A percentile compares a stretch with the other conserved stretches of the same genome.
Evolutionary conservation across 2,329 filamentous ascomycete genomes (phyloP).

Genomic region (Exophiala lecanii-corni): DNA sequence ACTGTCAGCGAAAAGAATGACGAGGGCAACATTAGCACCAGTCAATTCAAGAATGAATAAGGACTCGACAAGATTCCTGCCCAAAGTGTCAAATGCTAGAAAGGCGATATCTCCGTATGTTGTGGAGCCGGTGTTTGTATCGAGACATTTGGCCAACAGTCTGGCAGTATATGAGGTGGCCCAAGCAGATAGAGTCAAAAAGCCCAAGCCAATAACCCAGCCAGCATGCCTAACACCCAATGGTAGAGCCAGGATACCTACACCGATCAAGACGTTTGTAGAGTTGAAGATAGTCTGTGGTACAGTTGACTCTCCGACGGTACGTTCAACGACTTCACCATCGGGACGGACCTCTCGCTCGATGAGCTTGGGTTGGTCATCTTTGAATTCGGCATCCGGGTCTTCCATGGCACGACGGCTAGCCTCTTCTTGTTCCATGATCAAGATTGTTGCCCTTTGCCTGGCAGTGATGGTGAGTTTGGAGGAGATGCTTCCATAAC

Average conservation of each 20-base stretch:
- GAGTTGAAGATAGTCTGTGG: slow-evolving; percentile 96
- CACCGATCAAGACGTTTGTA: slow-evolving; percentile 85
- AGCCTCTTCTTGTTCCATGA: slow-evolving; percentile 48
- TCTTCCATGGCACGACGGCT: slow-evolving; percentile 35
- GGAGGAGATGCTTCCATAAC: slow-evolving; percentile 56
- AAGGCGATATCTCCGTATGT: slow-evolving; percentile 94
- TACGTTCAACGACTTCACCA: slow-evolving; percentile 74
- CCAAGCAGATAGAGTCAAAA: slow-evolving; percentile 67
- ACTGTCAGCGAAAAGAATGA: slow-evolving; percentile 91
- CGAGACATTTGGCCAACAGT: slow-evolving; percentile 80
- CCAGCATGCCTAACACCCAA: slow-evolving; percentile 82
- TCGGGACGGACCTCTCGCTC: slow-evolving; percentile 24
- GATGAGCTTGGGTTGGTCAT: slow-evolving; percentile 15
- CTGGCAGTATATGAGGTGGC: slow-evolving; percentile 83
- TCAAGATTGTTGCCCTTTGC: slow-evolving; percentile 50
- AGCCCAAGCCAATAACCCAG: slow-evolving; percentile 75
- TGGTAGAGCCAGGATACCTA: slow-evolving; percentile 83
- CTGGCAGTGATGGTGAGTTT: slow-evolving; percentile 54
- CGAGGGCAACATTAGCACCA: slow-evolving; percentile 80
- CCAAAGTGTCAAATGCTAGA: slow-evolving; percentile 78
- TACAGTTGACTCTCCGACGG: slow-evolving; percentile 90
- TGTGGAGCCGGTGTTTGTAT: slow-evolving; percentile 77
- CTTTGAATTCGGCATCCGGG: slow-evolving; percentile 23
- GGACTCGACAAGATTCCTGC: slow-evolving; percentile 74
- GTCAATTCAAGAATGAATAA: slow-evolving; percentile 85